Evolutionary conservation across 106 monocot genomes (phyloP).

Genomic region (Acorus gramineus): DNA sequence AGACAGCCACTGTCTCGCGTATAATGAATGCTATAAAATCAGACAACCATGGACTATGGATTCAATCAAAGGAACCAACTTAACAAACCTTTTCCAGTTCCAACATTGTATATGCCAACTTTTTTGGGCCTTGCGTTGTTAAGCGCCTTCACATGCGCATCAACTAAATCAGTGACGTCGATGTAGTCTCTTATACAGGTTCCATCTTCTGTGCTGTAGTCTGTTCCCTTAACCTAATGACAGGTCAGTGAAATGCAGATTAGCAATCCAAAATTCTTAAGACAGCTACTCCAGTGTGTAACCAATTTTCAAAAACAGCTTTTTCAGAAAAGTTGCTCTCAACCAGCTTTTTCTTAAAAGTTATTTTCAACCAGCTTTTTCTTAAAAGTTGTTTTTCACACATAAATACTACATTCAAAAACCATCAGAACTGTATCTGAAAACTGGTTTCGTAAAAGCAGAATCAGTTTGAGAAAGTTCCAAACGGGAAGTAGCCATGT

Average conservation of each 20-base stretch:
- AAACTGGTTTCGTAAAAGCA: no score
- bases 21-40: neutral
- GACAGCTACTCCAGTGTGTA: no score
- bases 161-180: constrained; percentile 13
- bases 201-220: constrained; percentile 10
- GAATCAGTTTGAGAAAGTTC: neutral
- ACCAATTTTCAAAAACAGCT: no score
- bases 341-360: neutral
- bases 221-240: constrained; percentile 12
- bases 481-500: neutral
- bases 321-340: neutral
- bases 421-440: no score
- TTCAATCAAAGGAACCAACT: neutral
- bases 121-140: constrained; percentile 7
- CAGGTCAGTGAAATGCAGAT: no score
- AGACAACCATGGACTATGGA: neutral
- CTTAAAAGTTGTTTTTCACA: no score
- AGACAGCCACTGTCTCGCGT: neutral
- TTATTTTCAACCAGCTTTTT: no score
- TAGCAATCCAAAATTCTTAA: no score
- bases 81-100: constrained; percentile 11
- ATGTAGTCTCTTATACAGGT: constrained; percentile 15
- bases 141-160: constrained; percentile 13
- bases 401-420: no score
- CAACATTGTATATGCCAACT: constrained; percentile 14